Base-by-base conservation (phyloP, 208 protist genomes). In the Acanthamoeba sp. region DNA sequence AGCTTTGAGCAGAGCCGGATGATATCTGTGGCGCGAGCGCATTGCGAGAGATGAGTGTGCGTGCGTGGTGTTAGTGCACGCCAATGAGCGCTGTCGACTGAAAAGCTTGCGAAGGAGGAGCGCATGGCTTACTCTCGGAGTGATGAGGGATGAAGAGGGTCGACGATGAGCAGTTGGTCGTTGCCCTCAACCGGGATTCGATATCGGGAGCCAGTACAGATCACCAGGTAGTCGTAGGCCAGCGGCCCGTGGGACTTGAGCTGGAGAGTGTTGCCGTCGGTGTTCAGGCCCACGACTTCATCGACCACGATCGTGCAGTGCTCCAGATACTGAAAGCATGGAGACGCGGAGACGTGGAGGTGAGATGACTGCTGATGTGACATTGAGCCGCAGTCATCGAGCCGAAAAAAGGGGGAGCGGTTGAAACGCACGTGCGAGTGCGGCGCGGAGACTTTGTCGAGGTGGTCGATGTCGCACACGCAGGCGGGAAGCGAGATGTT, bases 401-500 rank as follows among this genome's bases (percentile, higher is more conserved):
- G n/a, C n/a, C n/a, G n/a, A n/a, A n/a, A n/a, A n/a, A n/a, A n/a
- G n/a, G n/a, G n/a, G n/a, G n/a, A n/a, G n/a, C n/a, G n/a, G n/a
- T 3, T 48, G 42, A 48, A 48, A 10, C 3, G 42, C 42, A 10
- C 6, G 42, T 48, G 42, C 42, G 42, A 48, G 42, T 48, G 42
- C 42, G 64, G 32, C 27, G 64, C 12, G 64, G 64, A 38, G 64
- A 73, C 29, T 36, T 73, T 73, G 1, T 73, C 32, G 12, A 73
- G 27, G 20, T 73, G 64, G 32, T 73, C 34, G 27, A 18, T 32
- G 34, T 73, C 29, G 34, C 36, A 91, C 91, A 71, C 85, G 76
- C 27, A 96, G 27, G 27, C 91, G 82, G 84, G 76, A 73, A 76
- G 94, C 85, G 50, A 87, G 82, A 52, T 90, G n/a, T 9, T 32